phyloP scores from a whole-genome alignment of 768 basidiomycete species.

The Collybiopsis luxurians region DNA sequence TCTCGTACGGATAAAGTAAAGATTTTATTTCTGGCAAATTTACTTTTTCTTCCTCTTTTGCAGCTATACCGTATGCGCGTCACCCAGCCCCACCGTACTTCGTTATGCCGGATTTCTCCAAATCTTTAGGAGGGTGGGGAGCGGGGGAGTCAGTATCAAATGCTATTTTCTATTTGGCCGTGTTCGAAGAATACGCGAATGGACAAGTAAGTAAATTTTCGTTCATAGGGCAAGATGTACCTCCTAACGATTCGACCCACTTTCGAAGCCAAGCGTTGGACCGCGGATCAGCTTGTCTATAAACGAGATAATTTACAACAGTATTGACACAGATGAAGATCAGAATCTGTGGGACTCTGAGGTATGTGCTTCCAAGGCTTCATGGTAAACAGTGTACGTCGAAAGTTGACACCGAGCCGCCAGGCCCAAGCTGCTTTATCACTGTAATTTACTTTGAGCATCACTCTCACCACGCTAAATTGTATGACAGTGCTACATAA shows the following conservation, averaged over 20 bases:
- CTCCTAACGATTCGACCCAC: no score
- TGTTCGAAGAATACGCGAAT: slow-evolving; percentile 31
- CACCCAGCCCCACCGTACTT: slow-evolving; percentile 29
- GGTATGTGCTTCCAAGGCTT: not conserved
- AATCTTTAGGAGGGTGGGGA: slow-evolving; percentile 28
- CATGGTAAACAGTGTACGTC: no score
- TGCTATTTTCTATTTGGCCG: slow-evolving; percentile 23
- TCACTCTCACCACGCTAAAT: no score
- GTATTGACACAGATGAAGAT: not conserved
- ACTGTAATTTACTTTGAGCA: no score
- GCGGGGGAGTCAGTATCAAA: slow-evolving; percentile 21
- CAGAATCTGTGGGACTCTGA: no score
- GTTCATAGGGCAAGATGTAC: no score
- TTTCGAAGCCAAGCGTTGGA: not conserved
- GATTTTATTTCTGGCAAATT: not conserved
- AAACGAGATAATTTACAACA: not conserved
- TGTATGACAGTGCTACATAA: no score
- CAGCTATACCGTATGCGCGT: slow-evolving; percentile 27
- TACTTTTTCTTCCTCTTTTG: not conserved
- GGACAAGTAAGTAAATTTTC: slow-evolving; percentile 6
- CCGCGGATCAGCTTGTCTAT: not conserved
- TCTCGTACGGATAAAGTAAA: not conserved
- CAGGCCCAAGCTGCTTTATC: no score
- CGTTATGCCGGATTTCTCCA: slow-evolving; percentile 33
- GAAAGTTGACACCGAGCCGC: not conserved